phyloP scores from a whole-genome alignment of 164 flowering plant genomes.

The Umbilicus rupestris region DNA sequence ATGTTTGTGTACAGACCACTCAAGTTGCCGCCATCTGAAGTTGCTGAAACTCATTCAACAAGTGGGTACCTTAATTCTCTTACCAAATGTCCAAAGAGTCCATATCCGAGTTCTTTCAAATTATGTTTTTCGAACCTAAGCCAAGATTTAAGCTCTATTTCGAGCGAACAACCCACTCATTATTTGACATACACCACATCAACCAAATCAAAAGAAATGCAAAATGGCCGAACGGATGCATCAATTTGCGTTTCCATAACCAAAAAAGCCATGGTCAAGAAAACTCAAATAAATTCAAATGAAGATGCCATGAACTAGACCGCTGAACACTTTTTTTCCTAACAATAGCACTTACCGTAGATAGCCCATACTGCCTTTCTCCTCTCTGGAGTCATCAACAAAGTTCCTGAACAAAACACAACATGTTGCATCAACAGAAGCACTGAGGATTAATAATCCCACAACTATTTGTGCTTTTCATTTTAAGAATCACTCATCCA shows the following conservation, averaged over 20 bases:
- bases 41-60: not conserved
- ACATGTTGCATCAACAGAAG: not conserved
- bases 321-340: not conserved
- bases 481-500: not conserved
- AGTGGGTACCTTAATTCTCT: too few species aligned
- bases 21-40: not conserved
- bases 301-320: not conserved
- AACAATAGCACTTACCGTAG: conserved; percentile 36
- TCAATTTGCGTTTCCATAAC: too few species aligned
- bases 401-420: conserved; percentile 41
- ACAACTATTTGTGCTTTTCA: not conserved
- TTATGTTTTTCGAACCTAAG: not conserved
- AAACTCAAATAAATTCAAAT: not conserved
- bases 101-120: not conserved
- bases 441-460: not conserved
- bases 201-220: too few species aligned
- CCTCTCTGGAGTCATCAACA: conserved; percentile 82
- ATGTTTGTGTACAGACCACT: too few species aligned
- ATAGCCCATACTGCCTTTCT: conserved; percentile 89
- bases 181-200: too few species aligned
- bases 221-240: too few species aligned
- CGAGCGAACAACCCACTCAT: too few species aligned
- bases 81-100: not conserved
- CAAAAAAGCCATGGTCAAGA: not conserved
- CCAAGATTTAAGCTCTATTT: not conserved